A percentile compares a stretch with the other conserved stretches of the same genome.
Conservation (phyloP, 1,284 basidiomycete species). For the Malassezia sympodialis region DNA sequence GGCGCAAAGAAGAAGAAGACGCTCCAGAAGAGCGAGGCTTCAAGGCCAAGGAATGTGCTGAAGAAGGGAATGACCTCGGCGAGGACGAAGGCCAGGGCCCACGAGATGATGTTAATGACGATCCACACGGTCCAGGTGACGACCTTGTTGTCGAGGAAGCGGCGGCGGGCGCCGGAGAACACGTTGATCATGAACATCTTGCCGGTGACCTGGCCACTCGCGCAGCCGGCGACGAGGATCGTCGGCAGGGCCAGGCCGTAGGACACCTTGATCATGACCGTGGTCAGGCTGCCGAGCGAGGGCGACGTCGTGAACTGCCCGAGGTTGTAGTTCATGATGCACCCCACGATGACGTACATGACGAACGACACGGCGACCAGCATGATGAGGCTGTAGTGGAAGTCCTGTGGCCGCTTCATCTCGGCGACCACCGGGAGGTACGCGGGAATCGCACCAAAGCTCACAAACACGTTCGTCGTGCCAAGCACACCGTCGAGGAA, state of each 20-base stretch:
- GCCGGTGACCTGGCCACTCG: conserved; percentile 30
- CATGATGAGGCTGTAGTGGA: conserved; percentile 24
- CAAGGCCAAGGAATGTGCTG: conserved; percentile 26
- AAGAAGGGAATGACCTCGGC: conserved; percentile 38
- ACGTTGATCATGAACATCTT: conserved; percentile 32
- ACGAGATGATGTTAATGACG: conserved; percentile 32
- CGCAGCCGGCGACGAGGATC: conserved; percentile 37
- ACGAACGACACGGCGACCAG: conserved; percentile 29
- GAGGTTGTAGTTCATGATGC: conserved; percentile 34
- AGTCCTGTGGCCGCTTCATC: conserved; percentile 33
- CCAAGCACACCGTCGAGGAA: conserved; percentile 32
- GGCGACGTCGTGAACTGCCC: conserved; percentile 41
- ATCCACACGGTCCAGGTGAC: conserved; percentile 25
- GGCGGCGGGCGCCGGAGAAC: conserved; percentile 21
- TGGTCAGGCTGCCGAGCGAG: conserved; percentile 27
- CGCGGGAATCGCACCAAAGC: conserved; percentile 29
- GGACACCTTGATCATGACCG: conserved; percentile 25
- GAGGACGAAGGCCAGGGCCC: conserved; percentile 30
- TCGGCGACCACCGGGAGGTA: conserved; percentile 39
- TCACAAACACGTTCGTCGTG: conserved; percentile 32
- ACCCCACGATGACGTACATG: conserved; percentile 38
- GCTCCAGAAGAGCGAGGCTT: conserved; percentile 34
- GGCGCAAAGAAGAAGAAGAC: conserved; percentile 27
- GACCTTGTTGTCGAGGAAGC: neutral
- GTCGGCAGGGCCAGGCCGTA: conserved; percentile 38